phyloP scores from a whole-genome alignment of 768 basidiomycete genomes.

The Collybia sp. region DNA sequence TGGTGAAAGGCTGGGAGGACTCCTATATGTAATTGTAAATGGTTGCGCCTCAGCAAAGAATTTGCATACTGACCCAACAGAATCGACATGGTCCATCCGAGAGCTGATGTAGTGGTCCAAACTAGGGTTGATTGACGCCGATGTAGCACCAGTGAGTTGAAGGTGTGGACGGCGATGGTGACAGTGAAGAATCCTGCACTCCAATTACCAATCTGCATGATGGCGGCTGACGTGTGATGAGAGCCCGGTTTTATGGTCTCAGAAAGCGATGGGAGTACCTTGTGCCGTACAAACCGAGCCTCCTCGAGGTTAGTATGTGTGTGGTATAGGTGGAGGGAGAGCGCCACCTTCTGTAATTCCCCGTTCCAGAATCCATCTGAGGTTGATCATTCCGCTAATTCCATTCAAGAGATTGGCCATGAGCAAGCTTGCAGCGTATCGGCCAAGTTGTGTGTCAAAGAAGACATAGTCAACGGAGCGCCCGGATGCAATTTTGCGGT shows the following conservation, averaged over 20 bases:
- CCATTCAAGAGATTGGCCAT: slow-evolving; percentile 52
- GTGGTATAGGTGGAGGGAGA: background rate
- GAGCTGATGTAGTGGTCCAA: slow-evolving; percentile 31
- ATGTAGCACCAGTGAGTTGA: slow-evolving; percentile 59
- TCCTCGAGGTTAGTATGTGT: slow-evolving; percentile 13
- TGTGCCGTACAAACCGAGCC: slow-evolving; percentile 51
- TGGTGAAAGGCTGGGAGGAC: background rate
- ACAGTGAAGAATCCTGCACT: slow-evolving; percentile 61
- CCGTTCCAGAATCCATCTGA: slow-evolving; percentile 41
- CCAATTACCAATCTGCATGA: slow-evolving; percentile 62
- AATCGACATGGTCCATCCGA: slow-evolving; percentile 53
- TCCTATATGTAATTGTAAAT: background rate
- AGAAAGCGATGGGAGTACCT: slow-evolving; percentile 34
- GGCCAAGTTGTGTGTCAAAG: slow-evolving; percentile 69
- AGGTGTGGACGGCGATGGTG: slow-evolving; percentile 62
- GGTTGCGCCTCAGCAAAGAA: background rate
- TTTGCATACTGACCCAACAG: slow-evolving; percentile 38
- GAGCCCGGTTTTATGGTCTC: slow-evolving; percentile 1
- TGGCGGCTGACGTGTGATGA: slow-evolving; percentile 30
- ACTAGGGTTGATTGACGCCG: slow-evolving; percentile 46
- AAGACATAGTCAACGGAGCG: slow-evolving; percentile 43
- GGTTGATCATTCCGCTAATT: slow-evolving; percentile 47
- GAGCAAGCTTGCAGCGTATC: slow-evolving; percentile 62
- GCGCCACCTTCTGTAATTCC: slow-evolving; percentile 46
- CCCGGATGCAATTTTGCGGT: too few relatives aligned